phyloP scores from a whole-genome alignment of 2,329 filamentous ascomycete species.

The Aureobasidium sp. region DNA sequence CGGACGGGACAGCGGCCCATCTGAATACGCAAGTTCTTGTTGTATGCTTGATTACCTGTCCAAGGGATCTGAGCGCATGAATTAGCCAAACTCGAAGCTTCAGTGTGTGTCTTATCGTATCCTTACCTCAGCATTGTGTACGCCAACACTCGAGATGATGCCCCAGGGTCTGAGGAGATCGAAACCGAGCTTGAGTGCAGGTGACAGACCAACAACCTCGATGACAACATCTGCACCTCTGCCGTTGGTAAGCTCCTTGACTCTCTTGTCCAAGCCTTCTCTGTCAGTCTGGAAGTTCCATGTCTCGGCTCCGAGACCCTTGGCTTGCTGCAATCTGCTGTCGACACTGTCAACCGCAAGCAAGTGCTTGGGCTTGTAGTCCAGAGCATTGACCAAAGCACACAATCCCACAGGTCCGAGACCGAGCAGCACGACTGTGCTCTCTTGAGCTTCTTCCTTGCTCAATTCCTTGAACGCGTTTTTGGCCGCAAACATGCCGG shows the following conservation, averaged over 20 bases:
- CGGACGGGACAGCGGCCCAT: slow-evolving; percentile 46
- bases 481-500: slow-evolving; percentile 71
- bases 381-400: slow-evolving; percentile 68
- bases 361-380: slow-evolving; percentile 66
- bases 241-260: slow-evolving; percentile 69
- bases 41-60: slow-evolving; percentile 43
- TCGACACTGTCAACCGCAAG: slow-evolving; percentile 61
- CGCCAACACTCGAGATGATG: slow-evolving; percentile 41
- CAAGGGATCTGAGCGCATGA: slow-evolving; percentile 32
- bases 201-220: slow-evolving; percentile 43
- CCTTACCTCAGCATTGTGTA: slow-evolving; percentile 38
- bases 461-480: slow-evolving; percentile 65
- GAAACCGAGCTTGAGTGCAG: slow-evolving; percentile 41
- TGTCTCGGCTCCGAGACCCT: slow-evolving; percentile 56
- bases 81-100: neutral
- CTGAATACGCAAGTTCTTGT: slow-evolving; percentile 43
- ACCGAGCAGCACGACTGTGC: slow-evolving; percentile 71
- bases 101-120: slow-evolving; percentile 23
- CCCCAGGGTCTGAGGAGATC: slow-evolving; percentile 46
- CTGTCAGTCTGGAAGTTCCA: slow-evolving; percentile 68
- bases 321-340: slow-evolving; percentile 61
- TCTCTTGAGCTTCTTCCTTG: slow-evolving; percentile 52
- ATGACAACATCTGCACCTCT: slow-evolving; percentile 80
- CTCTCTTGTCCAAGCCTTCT: slow-evolving; percentile 57
- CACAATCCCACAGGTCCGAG: slow-evolving; percentile 78